These are phyloP conservation scores for Lachnellula willkommii DNA, from an alignment of 2,329 filamentous ascomycete genomes.

Conservation along the genomic window DNA sequence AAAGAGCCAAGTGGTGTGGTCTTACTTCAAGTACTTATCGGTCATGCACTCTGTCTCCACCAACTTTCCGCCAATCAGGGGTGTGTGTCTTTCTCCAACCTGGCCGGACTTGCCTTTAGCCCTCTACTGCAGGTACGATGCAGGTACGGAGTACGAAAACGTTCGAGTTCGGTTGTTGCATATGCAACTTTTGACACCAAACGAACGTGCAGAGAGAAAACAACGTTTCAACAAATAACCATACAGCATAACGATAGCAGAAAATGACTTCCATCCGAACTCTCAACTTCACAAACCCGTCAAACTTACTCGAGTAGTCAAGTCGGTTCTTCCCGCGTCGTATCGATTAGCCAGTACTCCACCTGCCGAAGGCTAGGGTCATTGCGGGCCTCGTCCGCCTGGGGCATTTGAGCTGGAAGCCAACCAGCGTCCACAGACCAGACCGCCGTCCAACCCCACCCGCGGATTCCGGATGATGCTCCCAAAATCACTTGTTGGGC, in stretches of 20 bases:
- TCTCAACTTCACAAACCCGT: background rate
- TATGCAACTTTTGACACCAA: too few species aligned
- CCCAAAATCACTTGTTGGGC: slow-evolving; percentile 1
- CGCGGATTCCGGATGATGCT: slow-evolving; percentile 5
- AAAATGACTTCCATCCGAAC: slow-evolving; percentile 5
- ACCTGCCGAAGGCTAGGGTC: background rate
- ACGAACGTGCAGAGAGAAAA: slow-evolving; percentile 2
- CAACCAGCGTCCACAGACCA: slow-evolving; percentile 7
- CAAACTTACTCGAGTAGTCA: background rate
- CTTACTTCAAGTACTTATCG: too few species aligned
- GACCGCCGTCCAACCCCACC: background rate
- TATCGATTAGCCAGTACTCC: slow-evolving; percentile 15
- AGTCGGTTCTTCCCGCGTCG: slow-evolving; percentile 20
- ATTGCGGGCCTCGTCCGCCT: background rate
- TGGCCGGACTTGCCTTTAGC: background rate
- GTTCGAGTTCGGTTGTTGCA: too few species aligned
- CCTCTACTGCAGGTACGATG: slow-evolving; percentile 27
- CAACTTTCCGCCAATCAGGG: too few species aligned
- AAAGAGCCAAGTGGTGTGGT: background rate
- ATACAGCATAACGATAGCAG: slow-evolving; percentile 1
- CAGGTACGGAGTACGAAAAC: slow-evolving; percentile 27
- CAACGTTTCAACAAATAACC: background rate
- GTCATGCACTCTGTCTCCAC: slow-evolving; percentile 1
- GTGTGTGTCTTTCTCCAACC: background rate
- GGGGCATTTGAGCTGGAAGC: background rate